Conservation (phyloP, 495 filamentous ascomycete genomes). For the Cenococcum geophilum region DNA sequence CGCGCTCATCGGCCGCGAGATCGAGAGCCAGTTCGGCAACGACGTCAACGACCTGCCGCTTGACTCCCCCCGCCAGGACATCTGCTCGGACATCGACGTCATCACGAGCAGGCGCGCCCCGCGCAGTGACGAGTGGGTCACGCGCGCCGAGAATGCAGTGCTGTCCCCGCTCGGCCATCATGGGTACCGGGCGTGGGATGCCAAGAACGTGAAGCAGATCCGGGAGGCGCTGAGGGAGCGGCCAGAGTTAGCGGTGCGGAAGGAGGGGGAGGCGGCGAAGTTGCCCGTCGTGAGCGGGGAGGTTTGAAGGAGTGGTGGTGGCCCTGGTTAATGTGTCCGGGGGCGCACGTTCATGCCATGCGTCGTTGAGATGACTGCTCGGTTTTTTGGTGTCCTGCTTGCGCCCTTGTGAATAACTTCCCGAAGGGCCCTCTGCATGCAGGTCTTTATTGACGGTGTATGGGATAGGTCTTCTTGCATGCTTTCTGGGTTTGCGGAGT, state of each 20-base stretch:
- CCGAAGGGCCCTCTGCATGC: no score
- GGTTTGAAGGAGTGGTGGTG: not conserved
- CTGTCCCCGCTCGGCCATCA: constrained; percentile 60
- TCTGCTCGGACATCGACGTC: constrained; percentile 66
- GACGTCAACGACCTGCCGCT: constrained; percentile 85
- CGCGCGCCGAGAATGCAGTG: constrained; percentile 53
- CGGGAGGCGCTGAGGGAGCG: constrained; percentile 43
- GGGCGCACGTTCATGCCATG: no score
- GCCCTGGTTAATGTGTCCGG: no score
- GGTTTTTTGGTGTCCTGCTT: no score
- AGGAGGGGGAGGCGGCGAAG: constrained; percentile 3
- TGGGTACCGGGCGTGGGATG: constrained; percentile 56
- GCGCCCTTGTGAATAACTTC: no score
- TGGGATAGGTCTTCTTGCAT: no score
- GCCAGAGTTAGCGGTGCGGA: constrained; percentile 9
- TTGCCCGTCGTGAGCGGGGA: not conserved
- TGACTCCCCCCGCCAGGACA: constrained; percentile 66
- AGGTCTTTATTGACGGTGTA: no score
- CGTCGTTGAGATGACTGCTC: no score
- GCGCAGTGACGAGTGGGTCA: constrained; percentile 52
- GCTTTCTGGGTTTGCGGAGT: no score
- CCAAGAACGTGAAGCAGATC: constrained; percentile 55
- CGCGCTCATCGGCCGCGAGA: constrained; percentile 64
- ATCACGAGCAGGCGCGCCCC: constrained; percentile 57
- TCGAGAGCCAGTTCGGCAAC: constrained; percentile 83